Evolutionary conservation across 2,329 filamentous ascomycete species (phyloP), one percentile per base, ranked within the genome.

Genomic region (Pyrenochaeta sp.): DNA sequence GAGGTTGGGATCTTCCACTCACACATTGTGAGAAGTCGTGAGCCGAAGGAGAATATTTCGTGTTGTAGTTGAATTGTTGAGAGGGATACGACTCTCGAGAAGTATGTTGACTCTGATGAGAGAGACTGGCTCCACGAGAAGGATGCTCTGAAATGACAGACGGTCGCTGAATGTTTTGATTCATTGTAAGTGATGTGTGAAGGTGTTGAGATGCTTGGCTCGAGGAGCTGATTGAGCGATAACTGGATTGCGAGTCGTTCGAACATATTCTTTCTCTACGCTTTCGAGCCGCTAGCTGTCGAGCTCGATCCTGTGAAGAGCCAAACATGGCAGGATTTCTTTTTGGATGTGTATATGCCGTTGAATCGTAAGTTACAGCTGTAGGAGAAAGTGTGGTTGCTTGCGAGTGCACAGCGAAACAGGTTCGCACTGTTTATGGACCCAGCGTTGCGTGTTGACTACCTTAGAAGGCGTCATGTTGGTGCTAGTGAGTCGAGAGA

Each of bases 261-360:
- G 67, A 73, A 40, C 48, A 53, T 45, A 66, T 58, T 7, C 71
- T 63, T 10, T 65, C 58, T 55, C 61, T 68, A 43, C 70, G 62
- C 44, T 62, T 63, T 29, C 70, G 68, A 20, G 63, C 69, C n/a
- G 71, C 71, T 36, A 73, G 70, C 53, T 71, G 69, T 54, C 68
- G 66, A 31, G 72, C 72, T 43, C 71, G 65, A 37, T 75, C 71
- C 41, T 75, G 66, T 9, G 67, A 69, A 12, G 69, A 61, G 7
- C 72, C 72, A 20, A 75, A 75, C 70, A 73, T 75, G 45, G 21
- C 30, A 37, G 35, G 35, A n/a, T 27, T 27, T 4, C 40, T 50
- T 48, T 48, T 21, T 20, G 17, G 31, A 31, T 46, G 30, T 44
- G 39, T 40, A 45, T 37, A 43, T 33, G 47, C 56, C 47, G 48